Evolutionary conservation across 768 basidiomycete genomes (phyloP), one percentile per base, ranked within the genome.

Genomic region (Sarcodon aspratus): DNA sequence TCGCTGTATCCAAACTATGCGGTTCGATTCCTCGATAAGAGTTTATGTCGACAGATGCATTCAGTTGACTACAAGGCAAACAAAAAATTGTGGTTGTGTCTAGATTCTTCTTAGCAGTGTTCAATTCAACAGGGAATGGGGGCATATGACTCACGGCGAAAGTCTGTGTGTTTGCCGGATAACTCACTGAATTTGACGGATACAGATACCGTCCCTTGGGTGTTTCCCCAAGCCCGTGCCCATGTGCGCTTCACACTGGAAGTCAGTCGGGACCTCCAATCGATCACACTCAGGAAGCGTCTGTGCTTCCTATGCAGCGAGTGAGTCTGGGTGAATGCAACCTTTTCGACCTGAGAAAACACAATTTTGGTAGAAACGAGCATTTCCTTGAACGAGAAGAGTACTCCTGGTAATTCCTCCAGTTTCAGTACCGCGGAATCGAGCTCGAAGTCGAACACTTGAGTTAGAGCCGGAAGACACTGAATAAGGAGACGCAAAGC

Each of bases 371-470:
- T 71, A 48, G 78, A 71, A 42, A 87, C 56, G 33, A 67, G 69
- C 10, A 80, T 65, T 36, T 73, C 71, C 50, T 72, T 71, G 5
- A 72, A 64, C 9, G 69, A 63, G n/a, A 86, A 57, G 52, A 71
- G 70, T 12, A 72, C 69, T 27, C 74, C 79, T 35, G 76, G 73
- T 11, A 75, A 56, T 27, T 73, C 74, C 10, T 71, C 58, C 37
- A 78, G 75, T 3, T 71, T 73, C 15, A 86, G 54, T 3, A 70
- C 62, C 3, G 75, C 73, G 13, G 71, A 69, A 54, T 78, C 74
- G 1, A 87, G 60, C 50, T 88, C 85, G 38, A 88, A 78, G 44
- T 81, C 77, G 21, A 87, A 60, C 0, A 77, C 74, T 54, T 82
- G 79, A 33, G 78, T 79, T 44, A 88, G 70, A 46, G 71, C 69